phyloP scores from a whole-genome alignment of 2,329 filamentous ascomycete species.

The Calonectria honghensis region DNA sequence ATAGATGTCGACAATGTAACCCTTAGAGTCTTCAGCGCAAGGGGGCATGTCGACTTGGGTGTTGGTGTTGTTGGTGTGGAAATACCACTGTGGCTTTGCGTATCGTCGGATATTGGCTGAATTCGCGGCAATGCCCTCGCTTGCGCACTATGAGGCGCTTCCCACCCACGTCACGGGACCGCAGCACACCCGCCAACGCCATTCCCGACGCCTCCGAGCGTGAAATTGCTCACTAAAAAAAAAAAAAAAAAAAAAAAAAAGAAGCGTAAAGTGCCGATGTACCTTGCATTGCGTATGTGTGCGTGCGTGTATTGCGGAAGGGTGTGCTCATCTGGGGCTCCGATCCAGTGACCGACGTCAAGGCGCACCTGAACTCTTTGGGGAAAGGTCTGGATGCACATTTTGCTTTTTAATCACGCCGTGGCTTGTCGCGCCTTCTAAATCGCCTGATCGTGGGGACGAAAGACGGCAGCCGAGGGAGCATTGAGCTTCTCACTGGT shows the following conservation, averaged over 20 bases:
- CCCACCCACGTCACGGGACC: constrained; percentile 5
- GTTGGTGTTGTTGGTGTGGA: neutral
- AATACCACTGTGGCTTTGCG: constrained; percentile 15
- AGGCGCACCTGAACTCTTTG: constrained; percentile 39
- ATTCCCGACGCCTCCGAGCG: constrained; percentile 31
- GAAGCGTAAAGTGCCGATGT: constrained; percentile 25
- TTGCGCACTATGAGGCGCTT: neutral
- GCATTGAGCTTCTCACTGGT: constrained; percentile 18
- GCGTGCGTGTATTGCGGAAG: neutral
- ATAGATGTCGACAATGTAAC: constrained; percentile 26
- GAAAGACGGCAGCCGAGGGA: constrained; percentile 41
- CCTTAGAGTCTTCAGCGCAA: constrained; percentile 17
- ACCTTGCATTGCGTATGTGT: constrained; percentile 31
- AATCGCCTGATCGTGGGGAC: constrained; percentile 47
- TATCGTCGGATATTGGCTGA: neutral
- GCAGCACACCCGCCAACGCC: neutral
- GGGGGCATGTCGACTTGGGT: neutral
- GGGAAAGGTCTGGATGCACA: constrained; percentile 25
- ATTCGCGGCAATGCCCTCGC: constrained; percentile 11
- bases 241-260: neutral
- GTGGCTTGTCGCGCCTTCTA: constrained; percentile 40
- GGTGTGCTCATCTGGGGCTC: constrained; percentile 15
- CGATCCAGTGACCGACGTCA: constrained; percentile 8
- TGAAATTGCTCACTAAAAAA: constrained; percentile 16
- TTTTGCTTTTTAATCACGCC: constrained; percentile 50